Evolutionary conservation across 2,329 filamentous ascomycete species (phyloP).

Genomic region (Penicillium crustosum): DNA sequence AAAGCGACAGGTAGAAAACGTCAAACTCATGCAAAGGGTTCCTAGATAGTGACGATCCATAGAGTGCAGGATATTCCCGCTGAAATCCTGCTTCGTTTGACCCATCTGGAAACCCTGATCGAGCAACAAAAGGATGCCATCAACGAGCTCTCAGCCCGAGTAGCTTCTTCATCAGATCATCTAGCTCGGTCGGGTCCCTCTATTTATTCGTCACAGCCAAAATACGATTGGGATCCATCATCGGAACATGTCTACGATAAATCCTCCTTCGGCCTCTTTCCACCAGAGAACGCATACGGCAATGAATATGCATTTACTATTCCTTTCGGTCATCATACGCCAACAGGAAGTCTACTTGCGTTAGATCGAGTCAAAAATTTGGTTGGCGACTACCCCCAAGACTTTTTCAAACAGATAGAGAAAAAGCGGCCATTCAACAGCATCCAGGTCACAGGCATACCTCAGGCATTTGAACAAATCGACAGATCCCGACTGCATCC

Average conservation of each 20-base stretch:
- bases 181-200: neutral
- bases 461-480: slow-evolving; percentile 5
- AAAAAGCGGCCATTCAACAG: slow-evolving; percentile 12
- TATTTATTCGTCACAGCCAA: neutral
- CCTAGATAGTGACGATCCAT: slow-evolving; percentile 6
- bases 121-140: slow-evolving; percentile 20
- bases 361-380: slow-evolving; percentile 16
- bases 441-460: neutral
- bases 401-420: slow-evolving; percentile 18
- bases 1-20: slow-evolving; percentile 17
- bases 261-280: neutral
- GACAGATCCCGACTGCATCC: neutral
- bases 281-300: slow-evolving; percentile 1
- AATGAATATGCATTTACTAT: slow-evolving; percentile 14
- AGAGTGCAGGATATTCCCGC: slow-evolving; percentile 13
- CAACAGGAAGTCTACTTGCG: slow-evolving; percentile 15
- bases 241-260: neutral
- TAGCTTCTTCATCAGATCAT: slow-evolving; percentile 2
- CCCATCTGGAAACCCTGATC: slow-evolving; percentile 16
- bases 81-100: slow-evolving; percentile 18
- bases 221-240: slow-evolving; percentile 9
- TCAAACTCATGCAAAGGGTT: neutral
- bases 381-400: slow-evolving; percentile 20
- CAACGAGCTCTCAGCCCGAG: slow-evolving; percentile 10
- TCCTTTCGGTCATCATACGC: slow-evolving; percentile 15